phyloP scores from a whole-genome alignment of 176 grass and related monocot species.

The Eleusine indica region DNA sequence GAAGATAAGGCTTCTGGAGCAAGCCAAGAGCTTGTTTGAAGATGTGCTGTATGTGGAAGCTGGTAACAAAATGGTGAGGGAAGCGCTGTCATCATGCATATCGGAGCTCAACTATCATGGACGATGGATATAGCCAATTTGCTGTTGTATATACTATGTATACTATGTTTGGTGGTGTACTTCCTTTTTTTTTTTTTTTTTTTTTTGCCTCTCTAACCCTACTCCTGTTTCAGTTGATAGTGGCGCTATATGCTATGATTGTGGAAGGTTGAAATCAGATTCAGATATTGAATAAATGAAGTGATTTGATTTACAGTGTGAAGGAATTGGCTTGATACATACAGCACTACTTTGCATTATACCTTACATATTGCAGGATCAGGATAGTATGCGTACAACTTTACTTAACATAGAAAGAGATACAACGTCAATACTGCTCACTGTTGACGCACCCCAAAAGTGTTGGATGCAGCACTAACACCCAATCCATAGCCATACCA shows the following conservation, averaged over 20 bases:
- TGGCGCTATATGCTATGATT: background rate
- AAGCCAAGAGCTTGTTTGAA: constrained; percentile 92
- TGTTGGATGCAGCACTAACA: background rate
- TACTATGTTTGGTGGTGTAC: background rate
- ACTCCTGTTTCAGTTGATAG: background rate
- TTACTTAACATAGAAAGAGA: background rate
- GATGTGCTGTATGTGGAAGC: constrained; percentile 81
- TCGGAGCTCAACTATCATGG: constrained; percentile 84
- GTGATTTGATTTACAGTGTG: background rate
- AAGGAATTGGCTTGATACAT: background rate
- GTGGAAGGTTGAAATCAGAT: background rate
- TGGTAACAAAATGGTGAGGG: constrained; percentile 63
- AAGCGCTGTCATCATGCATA: constrained; percentile 84
- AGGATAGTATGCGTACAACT: background rate
- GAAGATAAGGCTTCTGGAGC: constrained; percentile 81
- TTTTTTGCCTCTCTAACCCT: background rate
- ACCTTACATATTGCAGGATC: background rate
- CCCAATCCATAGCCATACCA: too few relatives aligned
- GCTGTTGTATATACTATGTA: background rate
- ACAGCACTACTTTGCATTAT: background rate
- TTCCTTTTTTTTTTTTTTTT: too few relatives aligned
- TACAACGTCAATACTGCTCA: too few relatives aligned
- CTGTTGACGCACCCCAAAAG: background rate
- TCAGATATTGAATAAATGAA: background rate
- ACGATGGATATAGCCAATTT: constrained; percentile 44